These are phyloP conservation scores for Acanthamoeba royreba DNA, from an alignment of 208 protist genomes.

Conservation along the genomic window DNA sequence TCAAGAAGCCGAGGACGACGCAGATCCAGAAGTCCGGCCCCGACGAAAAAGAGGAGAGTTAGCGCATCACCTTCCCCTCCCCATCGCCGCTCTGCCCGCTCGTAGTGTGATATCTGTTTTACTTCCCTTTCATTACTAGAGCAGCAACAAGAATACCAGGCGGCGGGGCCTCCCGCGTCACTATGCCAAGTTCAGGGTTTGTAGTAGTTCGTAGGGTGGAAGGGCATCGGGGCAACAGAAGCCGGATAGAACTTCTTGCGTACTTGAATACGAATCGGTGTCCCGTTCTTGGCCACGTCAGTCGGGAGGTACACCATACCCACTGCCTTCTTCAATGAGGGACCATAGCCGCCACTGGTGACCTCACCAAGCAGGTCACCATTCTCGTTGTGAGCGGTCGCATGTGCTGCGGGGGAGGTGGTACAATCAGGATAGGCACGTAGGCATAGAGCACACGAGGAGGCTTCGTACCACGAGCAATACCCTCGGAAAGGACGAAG, in stretches of 20 bases:
- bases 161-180: too few species aligned
- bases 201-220: conserved; percentile 83
- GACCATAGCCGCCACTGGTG: conserved; percentile 30
- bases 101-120: too few species aligned
- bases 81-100: too few species aligned
- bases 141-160: too few species aligned
- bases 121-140: too few species aligned
- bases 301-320: conserved; percentile 89
- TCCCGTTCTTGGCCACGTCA: conserved; percentile 73
- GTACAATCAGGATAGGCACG: neutral
- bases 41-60: too few species aligned
- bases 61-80: too few species aligned
- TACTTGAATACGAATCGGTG: conserved; percentile 74
- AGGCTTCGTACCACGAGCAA: conserved; percentile 79
- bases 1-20: too few species aligned
- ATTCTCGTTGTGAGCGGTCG: neutral
- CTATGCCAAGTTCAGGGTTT: too few species aligned
- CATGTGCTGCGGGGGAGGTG: neutral
- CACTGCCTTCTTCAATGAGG: conserved; percentile 17
- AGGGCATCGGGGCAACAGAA: conserved; percentile 89
- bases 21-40: too few species aligned
- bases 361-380: neutral
- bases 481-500: conserved; percentile 86
- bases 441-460: neutral
- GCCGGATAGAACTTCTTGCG: conserved; percentile 82